phyloP scores from a whole-genome alignment of 2,329 filamentous ascomycete species.

The Dactylella cylindrospora region DNA sequence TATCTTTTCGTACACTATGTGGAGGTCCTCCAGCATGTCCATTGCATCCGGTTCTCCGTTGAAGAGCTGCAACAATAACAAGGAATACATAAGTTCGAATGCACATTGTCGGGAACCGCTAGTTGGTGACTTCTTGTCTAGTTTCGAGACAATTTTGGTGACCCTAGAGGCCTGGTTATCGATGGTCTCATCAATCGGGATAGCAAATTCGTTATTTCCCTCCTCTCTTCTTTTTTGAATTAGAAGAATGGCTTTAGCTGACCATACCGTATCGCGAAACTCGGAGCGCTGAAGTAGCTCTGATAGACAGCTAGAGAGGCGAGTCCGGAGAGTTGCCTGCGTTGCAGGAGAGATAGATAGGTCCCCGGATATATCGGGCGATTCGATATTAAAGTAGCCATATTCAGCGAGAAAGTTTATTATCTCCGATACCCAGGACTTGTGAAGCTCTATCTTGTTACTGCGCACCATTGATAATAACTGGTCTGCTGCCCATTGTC shows the following conservation, averaged over 20 bases:
- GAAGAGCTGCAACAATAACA: slow-evolving; percentile 85
- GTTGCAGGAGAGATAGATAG: slow-evolving; percentile 36
- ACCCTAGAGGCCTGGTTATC: slow-evolving; percentile 46
- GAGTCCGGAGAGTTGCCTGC: slow-evolving; percentile 46
- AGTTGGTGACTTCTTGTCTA: slow-evolving; percentile 16
- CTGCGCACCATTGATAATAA: slow-evolving; percentile 46
- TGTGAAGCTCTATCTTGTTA: slow-evolving; percentile 44
- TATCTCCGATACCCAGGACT: slow-evolving; percentile 42
- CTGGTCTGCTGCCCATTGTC: slow-evolving; percentile 49
- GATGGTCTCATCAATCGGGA: slow-evolving; percentile 20
- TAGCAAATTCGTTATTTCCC: slow-evolving; percentile 6
- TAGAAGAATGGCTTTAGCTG: slow-evolving; percentile 22
- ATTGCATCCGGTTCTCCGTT: slow-evolving; percentile 85
- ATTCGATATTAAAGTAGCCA: slow-evolving; percentile 46
- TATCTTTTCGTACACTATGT: slow-evolving; percentile 47
- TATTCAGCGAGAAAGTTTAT: slow-evolving; percentile 46
- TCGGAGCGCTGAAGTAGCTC: slow-evolving; percentile 25
- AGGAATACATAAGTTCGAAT: slow-evolving; percentile 76
- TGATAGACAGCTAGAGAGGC: slow-evolving; percentile 46
- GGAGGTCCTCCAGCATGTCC: slow-evolving; percentile 47
- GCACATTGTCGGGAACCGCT: slow-evolving; percentile 53
- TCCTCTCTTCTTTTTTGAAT: slow-evolving; percentile 23
- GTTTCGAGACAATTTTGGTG: slow-evolving; percentile 41
- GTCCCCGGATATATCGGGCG: slow-evolving; percentile 7
- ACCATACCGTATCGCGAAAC: slow-evolving; percentile 17